Evolutionary conservation across 1,284 basidiomycete genomes (phyloP), one percentile per base, ranked within the genome.

Genomic region (Xerocomus amazonicus): DNA sequence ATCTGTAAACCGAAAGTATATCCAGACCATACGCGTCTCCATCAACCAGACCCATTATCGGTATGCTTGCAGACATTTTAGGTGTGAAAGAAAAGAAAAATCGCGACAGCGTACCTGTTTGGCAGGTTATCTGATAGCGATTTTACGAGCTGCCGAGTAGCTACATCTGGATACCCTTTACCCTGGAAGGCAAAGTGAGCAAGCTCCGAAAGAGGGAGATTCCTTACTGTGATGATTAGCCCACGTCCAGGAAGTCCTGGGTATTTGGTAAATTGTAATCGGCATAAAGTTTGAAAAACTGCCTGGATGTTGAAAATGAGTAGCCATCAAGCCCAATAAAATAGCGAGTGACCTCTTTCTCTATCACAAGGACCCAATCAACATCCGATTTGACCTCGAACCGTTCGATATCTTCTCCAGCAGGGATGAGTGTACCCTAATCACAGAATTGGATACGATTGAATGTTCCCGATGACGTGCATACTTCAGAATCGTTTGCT

Each of bases 91-190:
- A n/a, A 8, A 28, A 43, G 51, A 12, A 34, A 34, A 68, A 54
- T 53, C 57, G 41, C 23, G 10, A 14, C 13, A 19, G 16, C 67
- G 54, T 59, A 79, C 81, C 62, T 53, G 5, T 61, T 48, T 4
- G 87, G 84, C 26, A 91, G 76, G 36, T 77, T 77, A 45, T 83
- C 77, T 1, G 85, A 80, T 1, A 96, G 72, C 1, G 77, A 79
- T 50, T 82, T 81, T 40, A 92, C 78, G 6, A 97, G 74, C 56
- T 93, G 84, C 9, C 92, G 79, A 1, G 94, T 95, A 1, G 92
- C 85, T 2, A 96, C 67, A 61, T 97, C 94, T 0, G 94, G 93
- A 67, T 95, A 97, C 1, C 94, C 94, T 69, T 96, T 96, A 3
- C 94, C 94, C 92, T 94, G 58, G 13, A 42, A 14, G 27, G 17